phyloP scores from a whole-genome alignment of 2,329 filamentous ascomycete species.

The Massarina eburnea region DNA sequence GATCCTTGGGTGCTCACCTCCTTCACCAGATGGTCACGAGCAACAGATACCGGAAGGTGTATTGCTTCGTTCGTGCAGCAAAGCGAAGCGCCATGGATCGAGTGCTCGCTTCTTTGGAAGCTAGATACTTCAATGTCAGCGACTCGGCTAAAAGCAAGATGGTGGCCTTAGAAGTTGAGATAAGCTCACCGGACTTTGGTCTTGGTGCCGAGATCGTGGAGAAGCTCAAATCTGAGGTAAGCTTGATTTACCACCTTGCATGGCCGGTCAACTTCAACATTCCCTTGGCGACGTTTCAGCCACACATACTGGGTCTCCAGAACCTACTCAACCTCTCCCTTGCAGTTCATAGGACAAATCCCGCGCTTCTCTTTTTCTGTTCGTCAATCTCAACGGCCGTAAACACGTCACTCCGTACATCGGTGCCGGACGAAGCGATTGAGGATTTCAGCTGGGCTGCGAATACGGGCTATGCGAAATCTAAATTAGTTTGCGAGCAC shows the following conservation, averaged over 20 bases:
- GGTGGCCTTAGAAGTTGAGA: no score
- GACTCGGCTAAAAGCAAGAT: no score
- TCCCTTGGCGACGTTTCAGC: slow-evolving; percentile 53
- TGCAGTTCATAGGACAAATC: slow-evolving; percentile 22
- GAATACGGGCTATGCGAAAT: slow-evolving; percentile 55
- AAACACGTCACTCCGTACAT: no score
- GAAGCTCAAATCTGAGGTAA: no score
- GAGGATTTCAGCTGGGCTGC: slow-evolving; percentile 46
- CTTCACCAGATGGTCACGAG: slow-evolving; percentile 42
- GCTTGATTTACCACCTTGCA: slow-evolving; percentile 52
- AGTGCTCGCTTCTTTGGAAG: no score
- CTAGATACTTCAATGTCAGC: no score
- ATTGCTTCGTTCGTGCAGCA: slow-evolving; percentile 55
- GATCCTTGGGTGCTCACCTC: slow-evolving; percentile 64
- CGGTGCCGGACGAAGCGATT: slow-evolving; percentile 40
- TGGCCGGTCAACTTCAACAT: slow-evolving; percentile 63
- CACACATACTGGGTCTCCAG: slow-evolving; percentile 47
- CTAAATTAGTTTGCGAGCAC: slow-evolving; percentile 53
- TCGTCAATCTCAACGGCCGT: slow-evolving; percentile 50
- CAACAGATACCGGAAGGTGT: slow-evolving; percentile 44
- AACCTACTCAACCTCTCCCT: slow-evolving; percentile 49
- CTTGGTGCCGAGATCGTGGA: no score
- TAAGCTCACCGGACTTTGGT: no score
- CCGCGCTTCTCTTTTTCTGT: slow-evolving; percentile 48
- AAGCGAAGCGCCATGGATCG: no score